Conservation (phyloP, 2,329 filamentous ascomycete genomes). For the Penicillium sp. region DNA sequence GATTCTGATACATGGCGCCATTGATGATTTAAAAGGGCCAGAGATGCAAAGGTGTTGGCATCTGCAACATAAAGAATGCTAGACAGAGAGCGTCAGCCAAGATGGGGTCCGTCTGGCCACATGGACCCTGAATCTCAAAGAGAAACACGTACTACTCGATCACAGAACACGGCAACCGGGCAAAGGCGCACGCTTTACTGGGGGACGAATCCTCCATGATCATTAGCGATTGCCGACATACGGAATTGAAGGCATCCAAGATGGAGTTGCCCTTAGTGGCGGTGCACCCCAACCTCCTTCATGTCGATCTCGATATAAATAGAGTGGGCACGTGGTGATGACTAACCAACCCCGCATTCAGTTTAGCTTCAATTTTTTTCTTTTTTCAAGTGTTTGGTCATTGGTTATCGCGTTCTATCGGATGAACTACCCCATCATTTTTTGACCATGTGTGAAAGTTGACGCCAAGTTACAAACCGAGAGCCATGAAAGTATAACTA, state of each 20-base stretch:
- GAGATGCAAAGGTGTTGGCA: constrained; percentile 49
- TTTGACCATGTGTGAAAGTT: background rate
- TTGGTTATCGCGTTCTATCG: background rate
- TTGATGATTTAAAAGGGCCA: constrained; percentile 45
- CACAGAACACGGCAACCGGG: constrained; percentile 22
- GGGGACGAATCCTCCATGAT: constrained; percentile 25
- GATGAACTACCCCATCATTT: background rate
- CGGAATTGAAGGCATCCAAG: constrained; percentile 9
- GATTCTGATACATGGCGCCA: constrained; percentile 47
- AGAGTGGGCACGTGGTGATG: constrained; percentile 15
- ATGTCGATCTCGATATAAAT: constrained; percentile 21
- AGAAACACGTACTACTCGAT: constrained; percentile 21
- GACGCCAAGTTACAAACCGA: background rate
- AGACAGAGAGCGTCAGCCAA: constrained; percentile 2
- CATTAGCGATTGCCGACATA: constrained; percentile 20
- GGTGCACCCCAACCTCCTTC: constrained; percentile 19
- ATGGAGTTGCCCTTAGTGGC: constrained; percentile 21
- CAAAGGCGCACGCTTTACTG: constrained; percentile 13
- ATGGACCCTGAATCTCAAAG: background rate
- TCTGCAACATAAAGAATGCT: constrained; percentile 51
- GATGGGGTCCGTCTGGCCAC: background rate
- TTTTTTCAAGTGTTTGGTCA: background rate
- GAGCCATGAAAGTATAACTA: constrained; percentile 6
- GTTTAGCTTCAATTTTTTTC: constrained; percentile 6
- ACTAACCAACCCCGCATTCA: constrained; percentile 14